phyloP scores from a whole-genome alignment of 345 rosid genomes.

The Tarenaya hassleriana region DNA sequence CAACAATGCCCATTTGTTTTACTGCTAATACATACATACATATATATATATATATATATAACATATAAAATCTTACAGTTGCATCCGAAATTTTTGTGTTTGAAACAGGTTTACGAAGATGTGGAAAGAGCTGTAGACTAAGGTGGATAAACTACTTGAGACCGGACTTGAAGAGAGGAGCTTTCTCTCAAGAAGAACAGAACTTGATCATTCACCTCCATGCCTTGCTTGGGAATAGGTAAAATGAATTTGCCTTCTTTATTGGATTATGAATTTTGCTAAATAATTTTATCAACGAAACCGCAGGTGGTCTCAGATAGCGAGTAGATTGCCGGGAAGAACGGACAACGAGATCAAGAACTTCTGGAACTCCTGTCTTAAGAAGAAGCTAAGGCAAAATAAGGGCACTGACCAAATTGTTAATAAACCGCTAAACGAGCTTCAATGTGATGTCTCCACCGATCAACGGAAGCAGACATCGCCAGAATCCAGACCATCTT shows the following conservation, averaged over 20 bases:
- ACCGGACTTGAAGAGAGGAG: too few species aligned
- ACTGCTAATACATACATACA: too few species aligned
- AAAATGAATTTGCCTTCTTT: not conserved
- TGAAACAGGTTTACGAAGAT: conserved; percentile 30
- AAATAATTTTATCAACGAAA: too few species aligned
- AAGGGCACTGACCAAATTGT: conserved; percentile 31
- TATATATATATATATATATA: too few species aligned
- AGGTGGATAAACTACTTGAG: too few species aligned
- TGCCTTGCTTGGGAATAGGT: conserved; percentile 60
- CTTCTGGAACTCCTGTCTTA: conserved; percentile 61
- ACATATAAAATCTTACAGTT: too few species aligned
- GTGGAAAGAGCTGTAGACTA: too few species aligned
- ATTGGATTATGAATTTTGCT: too few species aligned
- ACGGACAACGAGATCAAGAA: too few species aligned
- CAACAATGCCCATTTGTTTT: too few species aligned
- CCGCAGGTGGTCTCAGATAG: conserved; percentile 65
- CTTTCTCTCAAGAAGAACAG: conserved; percentile 56
- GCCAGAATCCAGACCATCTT: conserved; percentile 13
- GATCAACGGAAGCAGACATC: conserved; percentile 31
- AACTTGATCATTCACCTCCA: conserved; percentile 52
- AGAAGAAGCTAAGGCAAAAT: conserved; percentile 59
- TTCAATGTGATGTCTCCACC: conserved; percentile 36
- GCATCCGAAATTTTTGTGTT: too few species aligned
- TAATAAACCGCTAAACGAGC: conserved; percentile 36
- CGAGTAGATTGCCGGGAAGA: conserved; percentile 50